These are phyloP conservation scores for Avena atlantica DNA, from an alignment of 176 grass and related monocot species.

Conservation along the genomic window DNA sequence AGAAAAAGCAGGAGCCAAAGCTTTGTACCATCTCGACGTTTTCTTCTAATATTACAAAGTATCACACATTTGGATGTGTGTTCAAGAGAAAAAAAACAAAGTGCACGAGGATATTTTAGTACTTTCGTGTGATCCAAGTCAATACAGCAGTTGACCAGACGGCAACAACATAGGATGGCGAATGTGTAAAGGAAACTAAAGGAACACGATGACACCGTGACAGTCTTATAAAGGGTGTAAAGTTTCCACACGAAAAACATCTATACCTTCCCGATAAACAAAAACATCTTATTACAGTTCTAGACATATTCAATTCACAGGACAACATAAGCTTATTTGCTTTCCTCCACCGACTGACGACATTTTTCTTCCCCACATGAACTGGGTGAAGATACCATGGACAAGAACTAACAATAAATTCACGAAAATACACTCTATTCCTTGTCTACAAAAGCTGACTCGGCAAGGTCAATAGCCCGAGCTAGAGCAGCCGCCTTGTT, in stretches of 20 bases:
- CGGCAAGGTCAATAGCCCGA: slow-evolving; percentile 87
- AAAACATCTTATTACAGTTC: slow-evolving; percentile 5
- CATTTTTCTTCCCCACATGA: slow-evolving; percentile 19
- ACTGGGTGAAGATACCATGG: slow-evolving; percentile 29
- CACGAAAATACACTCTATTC: slow-evolving; percentile 24
- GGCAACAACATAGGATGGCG: neutral
- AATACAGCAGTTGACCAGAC: neutral
- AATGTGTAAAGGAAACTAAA: neutral
- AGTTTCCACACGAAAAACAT: neutral
- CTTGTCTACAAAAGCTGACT: slow-evolving; percentile 83
- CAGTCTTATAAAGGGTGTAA: neutral
- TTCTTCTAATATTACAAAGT: neutral
- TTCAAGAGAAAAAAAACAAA: neutral
- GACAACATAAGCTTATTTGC: slow-evolving; percentile 19
- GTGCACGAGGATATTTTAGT: neutral
- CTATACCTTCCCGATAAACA: neutral
- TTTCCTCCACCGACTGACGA: slow-evolving; percentile 32
- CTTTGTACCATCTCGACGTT: neutral
- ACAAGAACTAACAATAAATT: slow-evolving; percentile 20
- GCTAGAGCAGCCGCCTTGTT: slow-evolving; percentile 89
- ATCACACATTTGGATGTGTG: neutral
- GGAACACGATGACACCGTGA: neutral
- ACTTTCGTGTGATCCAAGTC: neutral
- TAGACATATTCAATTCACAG: slow-evolving; percentile 30
- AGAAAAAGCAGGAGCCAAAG: neutral